Conservation (phyloP, 495 filamentous ascomycete species). For the Glutinoglossum americanum region DNA sequence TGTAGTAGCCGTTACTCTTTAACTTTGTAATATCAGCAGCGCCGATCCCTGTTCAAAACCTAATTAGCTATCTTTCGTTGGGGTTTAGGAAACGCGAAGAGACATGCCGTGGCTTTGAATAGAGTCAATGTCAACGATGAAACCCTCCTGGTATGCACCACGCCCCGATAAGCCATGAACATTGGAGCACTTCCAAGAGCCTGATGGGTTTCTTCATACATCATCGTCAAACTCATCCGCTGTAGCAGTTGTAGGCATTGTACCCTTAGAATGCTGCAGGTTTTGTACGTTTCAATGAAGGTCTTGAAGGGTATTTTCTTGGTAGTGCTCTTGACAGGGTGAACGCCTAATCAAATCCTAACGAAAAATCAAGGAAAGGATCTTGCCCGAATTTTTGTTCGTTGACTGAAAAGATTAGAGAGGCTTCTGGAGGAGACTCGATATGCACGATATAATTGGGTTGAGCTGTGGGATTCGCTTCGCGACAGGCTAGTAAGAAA, state of each 20-base stretch:
- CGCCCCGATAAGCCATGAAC: not conserved
- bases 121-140: conserved; percentile 54
- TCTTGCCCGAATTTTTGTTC: too few relatives aligned
- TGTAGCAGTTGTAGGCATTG: conserved; percentile 28
- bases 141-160: conserved; percentile 12
- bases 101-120: conserved; percentile 47
- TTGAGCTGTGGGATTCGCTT: not conserved
- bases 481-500: not conserved
- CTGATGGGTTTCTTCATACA: conserved; percentile 14
- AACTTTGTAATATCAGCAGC: conserved; percentile 57
- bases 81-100: not conserved
- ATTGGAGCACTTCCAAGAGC: not conserved
- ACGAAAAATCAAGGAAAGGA: too few relatives aligned
- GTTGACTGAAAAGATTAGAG: not conserved
- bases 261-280: not conserved
- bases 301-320: too few relatives aligned
- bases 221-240: conserved; percentile 35
- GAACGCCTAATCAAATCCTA: too few relatives aligned
- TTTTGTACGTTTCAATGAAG: not conserved
- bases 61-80: not conserved
- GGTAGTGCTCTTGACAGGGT: too few relatives aligned
- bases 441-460: not conserved
- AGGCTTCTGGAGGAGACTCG: not conserved
- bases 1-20: conserved; percentile 47
- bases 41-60: conserved; percentile 32